Base-by-base conservation (phyloP, 2,329 filamentous ascomycete genomes). In the Mariannaea sp. region DNA sequence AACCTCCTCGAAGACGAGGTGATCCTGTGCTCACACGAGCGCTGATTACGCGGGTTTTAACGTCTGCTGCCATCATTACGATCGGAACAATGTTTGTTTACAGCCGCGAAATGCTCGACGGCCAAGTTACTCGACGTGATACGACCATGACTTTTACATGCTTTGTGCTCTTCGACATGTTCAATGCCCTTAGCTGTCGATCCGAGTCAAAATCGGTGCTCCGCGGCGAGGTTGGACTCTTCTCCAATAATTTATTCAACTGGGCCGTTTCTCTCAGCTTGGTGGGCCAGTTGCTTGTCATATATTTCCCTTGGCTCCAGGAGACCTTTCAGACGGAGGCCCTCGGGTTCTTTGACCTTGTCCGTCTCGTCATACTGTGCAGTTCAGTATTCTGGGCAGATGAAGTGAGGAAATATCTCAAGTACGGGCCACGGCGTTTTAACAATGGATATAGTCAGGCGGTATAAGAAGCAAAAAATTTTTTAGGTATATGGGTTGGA, bases 121-220 rank as follows among this genome's bases (percentile, higher is more conserved):
- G 90, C 49, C 78, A 87, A 53, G 89, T 97, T 54, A 95, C 88
- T 1, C 90, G 90, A 43, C 91, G 95, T 64, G 94, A 99, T 74
- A 99, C 94, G 2, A 99, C 94, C 59, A 97, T 99, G 89, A 97
- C 94, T 0, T 99, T 99, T 70, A 99, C 94, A 5, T 96, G 92
- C 74, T 99, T 99, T 69, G 94, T 99, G 39, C 83, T 99, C 48
- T 99, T 97, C 73, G 94, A 99, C 78, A 99, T 99, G 94, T 97
- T 97, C 80, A 97, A 99, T 73, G 94, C 94, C 2, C 80, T 99
- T 17, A 88, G 90, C 13, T 99, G 94, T 74, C 90, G 94, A 41
- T 95, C 89, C 7, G 92, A 96, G 69, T 86, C 83, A 58, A 97
- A 97, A 72, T 95, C 90, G 9, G 80, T 99, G 5, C 81, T 99